Evolutionary conservation across 306 rosid species (phyloP).

Genomic region (Aeschynomene evenia): DNA sequence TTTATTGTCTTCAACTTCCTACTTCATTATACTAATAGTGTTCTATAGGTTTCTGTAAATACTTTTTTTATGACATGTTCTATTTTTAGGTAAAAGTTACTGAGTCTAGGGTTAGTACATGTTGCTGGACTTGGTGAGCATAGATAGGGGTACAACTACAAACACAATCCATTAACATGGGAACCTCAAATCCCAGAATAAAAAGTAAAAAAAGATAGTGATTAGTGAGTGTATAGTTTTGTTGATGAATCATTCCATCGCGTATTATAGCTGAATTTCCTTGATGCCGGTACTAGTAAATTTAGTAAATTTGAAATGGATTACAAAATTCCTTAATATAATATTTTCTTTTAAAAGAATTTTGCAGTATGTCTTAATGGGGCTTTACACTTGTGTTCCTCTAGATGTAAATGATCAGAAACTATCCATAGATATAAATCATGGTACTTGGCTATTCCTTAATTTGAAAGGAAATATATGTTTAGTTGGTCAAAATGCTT

Average conservation of each 20-base stretch:
- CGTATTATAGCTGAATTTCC: slow-evolving; percentile 5
- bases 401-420: background rate
- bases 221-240: background rate
- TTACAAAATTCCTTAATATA: background rate
- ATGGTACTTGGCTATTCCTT: slow-evolving; percentile 6
- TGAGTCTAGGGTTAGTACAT: background rate
- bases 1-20: background rate
- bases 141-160: background rate
- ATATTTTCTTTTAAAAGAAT: background rate
- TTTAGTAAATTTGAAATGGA: slow-evolving; percentile 17
- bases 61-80: background rate
- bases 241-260: background rate
- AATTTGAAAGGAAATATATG: slow-evolving; percentile 6
- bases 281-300: background rate
- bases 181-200: background rate
- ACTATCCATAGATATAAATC: background rate
- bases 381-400: background rate
- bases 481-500: background rate
- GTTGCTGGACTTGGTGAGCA: background rate
- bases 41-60: background rate
- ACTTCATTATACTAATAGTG: background rate
- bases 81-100: background rate
- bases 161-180: background rate
- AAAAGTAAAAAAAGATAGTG: background rate
- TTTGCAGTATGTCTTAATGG: background rate